These are phyloP conservation scores for Pleurotus eryngii DNA, from an alignment of 768 basidiomycete genomes.

Conservation along the genomic window DNA sequence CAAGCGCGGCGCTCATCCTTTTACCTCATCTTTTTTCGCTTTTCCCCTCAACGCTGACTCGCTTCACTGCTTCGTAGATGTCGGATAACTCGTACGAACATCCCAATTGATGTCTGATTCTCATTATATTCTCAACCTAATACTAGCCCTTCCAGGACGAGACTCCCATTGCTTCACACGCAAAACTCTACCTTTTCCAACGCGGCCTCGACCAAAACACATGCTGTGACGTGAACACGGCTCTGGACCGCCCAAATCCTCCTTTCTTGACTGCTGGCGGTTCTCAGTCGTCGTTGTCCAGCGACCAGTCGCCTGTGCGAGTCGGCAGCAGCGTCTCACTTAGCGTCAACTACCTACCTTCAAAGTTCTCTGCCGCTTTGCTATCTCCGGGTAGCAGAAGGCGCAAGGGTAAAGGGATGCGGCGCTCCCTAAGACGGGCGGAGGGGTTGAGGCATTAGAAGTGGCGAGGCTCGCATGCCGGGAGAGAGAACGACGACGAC, in stretches of 20 bases:
- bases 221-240: constrained; percentile 37
- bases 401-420: constrained; percentile 33
- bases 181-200: constrained; percentile 41
- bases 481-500: constrained; percentile 48
- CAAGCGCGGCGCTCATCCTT: too few relatives aligned
- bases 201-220: constrained; percentile 45
- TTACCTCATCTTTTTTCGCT: neutral
- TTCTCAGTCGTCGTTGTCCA: constrained; percentile 17
- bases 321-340: constrained; percentile 33
- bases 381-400: constrained; percentile 37
- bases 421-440: constrained; percentile 57
- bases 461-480: constrained; percentile 50
- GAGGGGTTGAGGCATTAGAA: constrained; percentile 63
- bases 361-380: constrained; percentile 59
- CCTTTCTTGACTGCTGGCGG: constrained; percentile 25
- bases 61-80: constrained; percentile 6
- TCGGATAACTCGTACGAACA: constrained; percentile 5
- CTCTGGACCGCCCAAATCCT: constrained; percentile 30
- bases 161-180: constrained; percentile 36
- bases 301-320: constrained; percentile 15
- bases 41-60: neutral
- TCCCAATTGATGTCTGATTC: neutral
- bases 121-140: neutral
- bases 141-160: constrained; percentile 25
- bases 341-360: constrained; percentile 71